Percentiles rank a stretch among this genome's conserved stretches.
These are phyloP conservation scores for Lentinula sp. DNA, from an alignment of 768 basidiomycete genomes.

Conservation along the genomic window DNA sequence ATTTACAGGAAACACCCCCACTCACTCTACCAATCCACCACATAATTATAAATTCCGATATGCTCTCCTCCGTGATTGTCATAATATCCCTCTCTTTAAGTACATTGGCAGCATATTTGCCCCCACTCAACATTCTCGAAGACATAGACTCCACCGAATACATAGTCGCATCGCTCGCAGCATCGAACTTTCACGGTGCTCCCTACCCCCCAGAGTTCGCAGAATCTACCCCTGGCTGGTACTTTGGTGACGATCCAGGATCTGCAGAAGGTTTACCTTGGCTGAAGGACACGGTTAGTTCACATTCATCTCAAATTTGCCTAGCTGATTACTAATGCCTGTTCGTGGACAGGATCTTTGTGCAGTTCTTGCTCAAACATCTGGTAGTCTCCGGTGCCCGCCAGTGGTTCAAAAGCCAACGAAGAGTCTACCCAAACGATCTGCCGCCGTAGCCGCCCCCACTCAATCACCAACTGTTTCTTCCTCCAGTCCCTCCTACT, in stretches of 20 bases:
- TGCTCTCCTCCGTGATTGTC: too few species aligned
- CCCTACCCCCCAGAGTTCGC: slow-evolving; percentile 26
- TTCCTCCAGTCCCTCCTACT: slow-evolving; percentile 13
- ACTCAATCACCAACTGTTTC: slow-evolving; percentile 5
- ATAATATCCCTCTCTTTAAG: neutral
- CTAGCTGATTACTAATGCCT: neutral
- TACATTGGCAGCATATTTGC: neutral
- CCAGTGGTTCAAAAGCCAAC: neutral
- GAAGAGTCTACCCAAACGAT: neutral
- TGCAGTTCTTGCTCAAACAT: slow-evolving; percentile 17
- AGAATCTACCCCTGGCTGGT: slow-evolving; percentile 29
- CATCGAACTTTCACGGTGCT: slow-evolving; percentile 24
- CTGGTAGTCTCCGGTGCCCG: slow-evolving; percentile 20
- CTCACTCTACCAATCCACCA: too few species aligned
- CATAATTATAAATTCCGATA: too few species aligned
- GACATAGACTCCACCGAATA: neutral
- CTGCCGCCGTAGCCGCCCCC: slow-evolving; percentile 10
- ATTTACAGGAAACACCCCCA: too few species aligned
- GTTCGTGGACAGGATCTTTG: slow-evolving; percentile 13
- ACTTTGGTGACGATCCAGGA: slow-evolving; percentile 21
- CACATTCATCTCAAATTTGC: neutral
- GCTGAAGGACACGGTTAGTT: neutral
- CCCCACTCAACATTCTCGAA: neutral
- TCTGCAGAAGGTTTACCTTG: neutral
- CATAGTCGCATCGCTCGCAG: slow-evolving; percentile 3